These are phyloP conservation scores for Rubia tinctorum DNA, from an alignment of 305 asterid genomes.

Conservation along the genomic window DNA sequence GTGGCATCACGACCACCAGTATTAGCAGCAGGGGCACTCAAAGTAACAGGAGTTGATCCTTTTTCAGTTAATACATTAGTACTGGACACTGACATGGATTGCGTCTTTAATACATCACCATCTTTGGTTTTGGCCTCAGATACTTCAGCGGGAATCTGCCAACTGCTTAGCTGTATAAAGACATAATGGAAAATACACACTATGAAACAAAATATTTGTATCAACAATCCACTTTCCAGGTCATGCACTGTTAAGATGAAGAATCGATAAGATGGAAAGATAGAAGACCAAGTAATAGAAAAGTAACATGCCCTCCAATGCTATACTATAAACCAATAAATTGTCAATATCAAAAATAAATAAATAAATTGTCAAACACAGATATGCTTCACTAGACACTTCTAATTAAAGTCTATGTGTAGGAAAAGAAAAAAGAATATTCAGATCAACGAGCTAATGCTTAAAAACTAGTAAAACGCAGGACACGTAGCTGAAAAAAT, in stretches of 20 bases:
- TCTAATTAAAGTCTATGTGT: not conserved
- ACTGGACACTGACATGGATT: conserved; percentile 42
- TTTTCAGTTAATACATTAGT: conserved; percentile 50
- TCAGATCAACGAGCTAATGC: not conserved
- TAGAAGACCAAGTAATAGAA: not conserved
- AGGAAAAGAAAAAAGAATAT: not conserved
- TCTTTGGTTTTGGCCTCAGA: conserved; percentile 73
- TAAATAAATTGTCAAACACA: not conserved
- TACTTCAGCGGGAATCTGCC: conserved; percentile 94
- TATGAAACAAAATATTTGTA: conserved; percentile 7
- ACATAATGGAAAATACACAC: conserved; percentile 22
- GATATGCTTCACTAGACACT: not conserved
- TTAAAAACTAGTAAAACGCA: not conserved
- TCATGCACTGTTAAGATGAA: not conserved
- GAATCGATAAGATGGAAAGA: not conserved
- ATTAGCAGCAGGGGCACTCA: conserved; percentile 88
- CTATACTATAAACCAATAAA: not conserved
- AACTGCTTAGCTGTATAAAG: conserved; percentile 78
- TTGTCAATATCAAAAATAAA: too few species aligned
- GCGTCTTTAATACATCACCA: conserved; percentile 57
- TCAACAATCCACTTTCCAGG: not conserved
- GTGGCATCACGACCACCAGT: conserved; percentile 98
- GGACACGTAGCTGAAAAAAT: not conserved
- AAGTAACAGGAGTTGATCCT: conserved; percentile 56
- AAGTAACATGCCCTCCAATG: conserved; percentile 1